Percentiles rank a stretch among this genome's conserved stretches.
Evolutionary conservation across 306 rosid genomes (phyloP).

Genomic region (Oemleria cerasiformis): DNA sequence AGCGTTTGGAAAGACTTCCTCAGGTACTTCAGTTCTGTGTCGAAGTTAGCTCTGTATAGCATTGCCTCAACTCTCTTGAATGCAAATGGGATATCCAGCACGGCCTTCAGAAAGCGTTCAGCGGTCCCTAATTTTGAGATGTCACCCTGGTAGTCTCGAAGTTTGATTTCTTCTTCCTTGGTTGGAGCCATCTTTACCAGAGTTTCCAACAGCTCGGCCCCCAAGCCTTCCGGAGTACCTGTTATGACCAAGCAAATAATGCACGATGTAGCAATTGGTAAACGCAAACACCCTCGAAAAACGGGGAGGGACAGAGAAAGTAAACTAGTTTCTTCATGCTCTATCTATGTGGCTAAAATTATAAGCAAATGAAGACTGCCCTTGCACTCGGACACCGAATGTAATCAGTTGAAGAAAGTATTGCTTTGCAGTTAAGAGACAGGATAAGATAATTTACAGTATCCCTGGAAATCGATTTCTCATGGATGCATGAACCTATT

Average conservation of each 20-base stretch:
- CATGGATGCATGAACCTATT: slow-evolving; percentile 1
- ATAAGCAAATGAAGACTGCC: background rate
- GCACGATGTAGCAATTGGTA: slow-evolving; percentile 16
- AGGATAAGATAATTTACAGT: background rate
- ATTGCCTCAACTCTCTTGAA: slow-evolving; percentile 96
- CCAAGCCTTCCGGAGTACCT: slow-evolving; percentile 95
- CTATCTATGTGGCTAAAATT: background rate
- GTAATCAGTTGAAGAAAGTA: background rate
- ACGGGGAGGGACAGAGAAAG: background rate
- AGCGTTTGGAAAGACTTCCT: slow-evolving; percentile 86
- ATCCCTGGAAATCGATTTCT: background rate
- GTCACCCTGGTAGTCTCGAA: slow-evolving; percentile 68
- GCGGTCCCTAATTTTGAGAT: slow-evolving; percentile 87
- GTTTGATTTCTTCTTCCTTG: slow-evolving; percentile 95
- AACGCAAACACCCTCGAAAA: background rate
- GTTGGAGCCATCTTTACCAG: slow-evolving; percentile 99
- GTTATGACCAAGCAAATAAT: slow-evolving; percentile 27
- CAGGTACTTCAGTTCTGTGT: slow-evolving; percentile 81
- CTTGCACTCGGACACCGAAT: background rate
- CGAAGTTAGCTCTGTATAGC: slow-evolving; percentile 95
- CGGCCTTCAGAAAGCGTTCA: slow-evolving; percentile 86
- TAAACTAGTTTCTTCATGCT: background rate
- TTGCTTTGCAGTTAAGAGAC: background rate
- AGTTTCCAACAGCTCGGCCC: slow-evolving; percentile 90
- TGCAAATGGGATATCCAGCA: slow-evolving; percentile 87